Percentiles rank a stretch among this genome's conserved stretches.
These are phyloP conservation scores for Salvia rosmarinus DNA, from an alignment of 257 asterid genomes.

Conservation along the genomic window DNA sequence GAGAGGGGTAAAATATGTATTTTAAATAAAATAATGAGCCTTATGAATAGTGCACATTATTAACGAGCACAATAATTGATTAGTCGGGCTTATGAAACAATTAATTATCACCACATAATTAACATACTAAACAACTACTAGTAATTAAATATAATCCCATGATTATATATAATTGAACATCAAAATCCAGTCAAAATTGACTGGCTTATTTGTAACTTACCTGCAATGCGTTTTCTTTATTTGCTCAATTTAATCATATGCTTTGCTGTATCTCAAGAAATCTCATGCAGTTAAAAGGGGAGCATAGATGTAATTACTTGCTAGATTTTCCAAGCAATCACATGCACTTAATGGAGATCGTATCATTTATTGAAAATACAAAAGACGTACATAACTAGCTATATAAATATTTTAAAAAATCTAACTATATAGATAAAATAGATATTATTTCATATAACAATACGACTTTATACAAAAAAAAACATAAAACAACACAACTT, in stretches of 20 bases:
- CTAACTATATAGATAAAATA: no score
- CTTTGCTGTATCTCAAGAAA: no score
- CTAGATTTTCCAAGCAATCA: background rate
- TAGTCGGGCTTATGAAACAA: slow-evolving; percentile 29
- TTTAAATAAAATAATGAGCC: background rate
- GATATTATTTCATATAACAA: no score
- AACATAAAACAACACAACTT: no score
- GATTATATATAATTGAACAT: slow-evolving; percentile 5
- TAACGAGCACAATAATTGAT: slow-evolving; percentile 29
- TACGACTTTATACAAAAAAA: no score
- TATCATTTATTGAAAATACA: no score
- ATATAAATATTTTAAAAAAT: no score
- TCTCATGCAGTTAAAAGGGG: no score
- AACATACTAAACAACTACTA: slow-evolving; percentile 2
- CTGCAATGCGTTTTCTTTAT: background rate
- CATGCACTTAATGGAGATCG: no score
- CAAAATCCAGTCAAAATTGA: slow-evolving; percentile 20
- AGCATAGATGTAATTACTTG: background rate
- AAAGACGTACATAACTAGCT: no score
- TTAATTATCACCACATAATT: slow-evolving; percentile 29
- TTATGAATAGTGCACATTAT: slow-evolving; percentile 32
- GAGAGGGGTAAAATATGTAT: slow-evolving; percentile 6
- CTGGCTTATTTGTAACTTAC: background rate
- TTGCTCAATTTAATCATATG: background rate
- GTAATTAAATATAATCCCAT: background rate